Base-by-base conservation (phyloP, 2,329 filamentous ascomycete species). In the Delphinella strobiligena region DNA sequence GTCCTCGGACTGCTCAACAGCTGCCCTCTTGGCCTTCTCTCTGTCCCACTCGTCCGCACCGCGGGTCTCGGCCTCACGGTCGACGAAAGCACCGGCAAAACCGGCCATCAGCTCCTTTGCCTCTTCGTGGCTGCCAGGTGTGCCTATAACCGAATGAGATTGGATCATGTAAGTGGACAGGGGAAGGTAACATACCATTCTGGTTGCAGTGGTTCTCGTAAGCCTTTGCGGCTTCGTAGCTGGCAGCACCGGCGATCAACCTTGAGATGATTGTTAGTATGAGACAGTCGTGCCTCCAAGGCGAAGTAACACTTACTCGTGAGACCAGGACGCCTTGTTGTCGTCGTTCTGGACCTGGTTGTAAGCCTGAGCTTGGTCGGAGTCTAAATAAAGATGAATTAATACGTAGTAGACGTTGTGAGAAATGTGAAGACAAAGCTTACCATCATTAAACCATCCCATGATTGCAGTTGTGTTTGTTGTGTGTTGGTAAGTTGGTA, bases 181-280 rank as follows among this genome's bases (percentile, higher is more conserved):
- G 22, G 22, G 12, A 27, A 27, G 22, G 22, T 7, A 7, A 12
- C 7, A 27, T 78, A 82, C 56, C 82, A 67, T 40, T 62, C 57
- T 82, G 67, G 41, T 62, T 66, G 53, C 80, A 78, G 66, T 86
- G 80, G 52, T 86, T 78, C 63, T 88, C 82, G 52, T 78, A 88
- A 19, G 78, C 67, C 69, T 86, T 86, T 73, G 89, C 82, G 52
- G 78, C 84, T 47, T 75, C 79, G 57, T 89, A 89, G 45, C 79
- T 76, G 42, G 82, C 83, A 42, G 76, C 84, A 46, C 82, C 82
- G 48, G 78, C 82, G 41, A 88, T 58, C 34, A 84, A n/a, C n/a
- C n/a, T n/a, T n/a, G n/a, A n/a, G 34, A 84, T n/a, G n/a, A n/a
- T n/a, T n/a, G n/a, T n/a, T n/a, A n/a, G n/a, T n/a, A n/a, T n/a